phyloP scores from a whole-genome alignment of 106 monocot genomes.

The Dioscorea alata region DNA sequence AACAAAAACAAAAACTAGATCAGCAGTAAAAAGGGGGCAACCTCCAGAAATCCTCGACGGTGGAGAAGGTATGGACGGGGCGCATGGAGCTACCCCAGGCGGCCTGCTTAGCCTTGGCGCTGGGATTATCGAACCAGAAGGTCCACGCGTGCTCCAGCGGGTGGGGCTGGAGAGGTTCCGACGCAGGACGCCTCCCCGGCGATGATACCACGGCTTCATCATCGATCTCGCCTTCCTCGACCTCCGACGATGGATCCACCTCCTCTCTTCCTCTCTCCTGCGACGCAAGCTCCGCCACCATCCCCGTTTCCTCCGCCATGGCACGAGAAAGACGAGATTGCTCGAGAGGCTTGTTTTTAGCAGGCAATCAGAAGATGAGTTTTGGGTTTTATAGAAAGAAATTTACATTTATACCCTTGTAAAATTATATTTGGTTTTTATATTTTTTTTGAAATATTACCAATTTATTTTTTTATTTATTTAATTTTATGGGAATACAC shows the following conservation, averaged over 20 bases:
- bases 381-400: too few relatives aligned
- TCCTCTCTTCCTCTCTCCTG: not conserved
- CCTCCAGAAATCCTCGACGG: conserved; percentile 93
- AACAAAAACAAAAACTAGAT: too few relatives aligned
- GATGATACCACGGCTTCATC: not conserved
- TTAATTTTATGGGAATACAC: too few relatives aligned
- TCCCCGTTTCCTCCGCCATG: not conserved
- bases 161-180: conserved; percentile 13
- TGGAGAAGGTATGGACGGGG: conserved; percentile 68
- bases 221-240: not conserved
- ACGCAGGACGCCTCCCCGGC: not conserved
- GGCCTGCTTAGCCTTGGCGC: conserved; percentile 44
- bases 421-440: too few relatives aligned
- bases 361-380: not conserved
- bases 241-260: not conserved
- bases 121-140: conserved; percentile 85
- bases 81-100: conserved; percentile 78
- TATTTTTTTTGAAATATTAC: too few relatives aligned
- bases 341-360: not conserved
- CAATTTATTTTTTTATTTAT: too few relatives aligned
- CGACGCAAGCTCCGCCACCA: not conserved
- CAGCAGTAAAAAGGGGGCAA: conserved; percentile 7
- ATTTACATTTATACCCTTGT: too few relatives aligned
- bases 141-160: conserved; percentile 86
- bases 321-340: too few relatives aligned